Evolutionary conservation across 2,329 filamentous ascomycete species (phyloP).

Genomic region (Trichoderma sp.): DNA sequence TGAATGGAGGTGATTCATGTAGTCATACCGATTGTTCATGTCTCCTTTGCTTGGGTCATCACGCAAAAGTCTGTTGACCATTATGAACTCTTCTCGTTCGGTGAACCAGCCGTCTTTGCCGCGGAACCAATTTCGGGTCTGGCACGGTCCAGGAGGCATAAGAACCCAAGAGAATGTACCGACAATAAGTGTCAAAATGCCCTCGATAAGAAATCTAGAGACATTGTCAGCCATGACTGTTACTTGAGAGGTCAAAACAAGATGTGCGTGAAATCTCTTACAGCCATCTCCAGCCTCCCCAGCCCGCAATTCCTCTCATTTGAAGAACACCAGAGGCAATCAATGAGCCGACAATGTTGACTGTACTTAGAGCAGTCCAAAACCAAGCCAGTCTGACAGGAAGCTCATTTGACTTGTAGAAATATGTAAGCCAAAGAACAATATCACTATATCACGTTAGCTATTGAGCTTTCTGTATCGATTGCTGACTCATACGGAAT

Average conservation of each 20-base stretch:
- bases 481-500: constrained; percentile 45
- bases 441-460: constrained; percentile 27
- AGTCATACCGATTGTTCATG: constrained; percentile 52
- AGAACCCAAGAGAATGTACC: constrained; percentile 45
- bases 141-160: constrained; percentile 46
- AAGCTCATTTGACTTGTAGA: constrained; percentile 34
- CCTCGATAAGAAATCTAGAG: constrained; percentile 39
- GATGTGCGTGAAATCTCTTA: constrained; percentile 12
- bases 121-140: constrained; percentile 56
- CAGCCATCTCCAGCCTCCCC: constrained; percentile 33
- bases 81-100: constrained; percentile 52
- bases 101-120: constrained; percentile 56
- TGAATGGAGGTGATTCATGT: rapidly evolving
- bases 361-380: constrained; percentile 30
- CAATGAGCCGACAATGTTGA: constrained; percentile 30
- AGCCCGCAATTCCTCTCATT: constrained; percentile 32
- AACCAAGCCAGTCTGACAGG: constrained; percentile 32
- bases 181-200: constrained; percentile 40
- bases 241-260: constrained; percentile 39
- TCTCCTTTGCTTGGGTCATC: constrained; percentile 54
- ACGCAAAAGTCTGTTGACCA: constrained; percentile 55
- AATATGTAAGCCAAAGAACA: constrained; percentile 35
- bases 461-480: not conserved
- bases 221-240: constrained; percentile 32
- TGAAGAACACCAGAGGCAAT: constrained; percentile 31